Evolutionary conservation across 108 stramenopile species (phyloP).

Genomic region (Conticribra weissflogii): DNA sequence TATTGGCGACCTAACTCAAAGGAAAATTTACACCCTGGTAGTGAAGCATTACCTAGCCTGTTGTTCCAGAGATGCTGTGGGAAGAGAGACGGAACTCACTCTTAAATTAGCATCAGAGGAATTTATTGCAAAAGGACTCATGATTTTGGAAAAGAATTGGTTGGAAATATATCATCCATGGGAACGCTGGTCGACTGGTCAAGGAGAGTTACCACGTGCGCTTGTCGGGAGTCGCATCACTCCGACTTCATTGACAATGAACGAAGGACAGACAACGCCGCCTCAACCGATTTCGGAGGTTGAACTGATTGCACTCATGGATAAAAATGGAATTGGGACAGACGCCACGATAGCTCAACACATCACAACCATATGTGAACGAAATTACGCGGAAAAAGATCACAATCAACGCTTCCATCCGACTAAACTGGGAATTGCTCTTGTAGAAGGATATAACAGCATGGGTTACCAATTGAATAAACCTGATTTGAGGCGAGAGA

Average conservation of each 20-base stretch:
- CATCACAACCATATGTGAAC: slow-evolving; percentile 83
- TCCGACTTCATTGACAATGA: slow-evolving; percentile 73
- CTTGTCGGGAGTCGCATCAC: slow-evolving; percentile 74
- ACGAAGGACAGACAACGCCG: slow-evolving; percentile 75
- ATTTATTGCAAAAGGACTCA: slow-evolving; percentile 87
- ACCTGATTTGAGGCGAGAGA: slow-evolving; percentile 85
- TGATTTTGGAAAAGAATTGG: slow-evolving; percentile 90
- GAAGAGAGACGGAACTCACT: slow-evolving; percentile 82
- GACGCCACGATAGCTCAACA: slow-evolving; percentile 94
- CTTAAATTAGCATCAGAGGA: slow-evolving; percentile 89
- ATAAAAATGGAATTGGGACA: slow-evolving; percentile 73
- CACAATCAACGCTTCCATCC: slow-evolving; percentile 76
- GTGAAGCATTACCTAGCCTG: slow-evolving; percentile 98
- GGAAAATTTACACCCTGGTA: slow-evolving; percentile 89
- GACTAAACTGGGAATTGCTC: slow-evolving; percentile 86
- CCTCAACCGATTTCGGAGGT: slow-evolving; percentile 79
- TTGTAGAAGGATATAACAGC: slow-evolving; percentile 93
- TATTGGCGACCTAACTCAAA: slow-evolving; percentile 73
- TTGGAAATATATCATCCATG: slow-evolving; percentile 89
- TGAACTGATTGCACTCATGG: slow-evolving; percentile 74
- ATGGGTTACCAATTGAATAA: slow-evolving; percentile 97
- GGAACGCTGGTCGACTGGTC: slow-evolving; percentile 91
- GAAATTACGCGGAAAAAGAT: slow-evolving; percentile 86
- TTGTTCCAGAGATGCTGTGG: slow-evolving; percentile 94
- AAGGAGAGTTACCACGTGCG: slow-evolving; percentile 78